Percentiles rank a stretch among this genome's conserved stretches.
Conservation (phyloP, 257 asterid genomes). For the Linderniella brevidens region DNA sequence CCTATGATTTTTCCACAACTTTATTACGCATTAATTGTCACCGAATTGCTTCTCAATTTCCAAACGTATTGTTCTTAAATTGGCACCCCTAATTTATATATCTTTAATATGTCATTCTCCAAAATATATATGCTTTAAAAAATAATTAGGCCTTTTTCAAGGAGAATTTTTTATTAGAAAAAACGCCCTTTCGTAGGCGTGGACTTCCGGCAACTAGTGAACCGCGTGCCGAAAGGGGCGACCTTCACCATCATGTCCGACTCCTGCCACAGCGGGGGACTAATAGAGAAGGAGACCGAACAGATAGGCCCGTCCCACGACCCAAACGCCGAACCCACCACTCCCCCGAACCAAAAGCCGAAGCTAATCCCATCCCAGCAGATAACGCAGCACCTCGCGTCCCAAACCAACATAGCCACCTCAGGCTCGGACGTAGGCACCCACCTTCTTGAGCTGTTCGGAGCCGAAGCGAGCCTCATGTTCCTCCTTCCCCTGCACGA, state of each 20-base stretch:
- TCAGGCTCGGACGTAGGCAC: conserved; percentile 31
- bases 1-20: no score
- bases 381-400: conserved; percentile 28
- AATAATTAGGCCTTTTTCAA: no score
- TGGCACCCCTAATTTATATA: no score
- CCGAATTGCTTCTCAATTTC: no score
- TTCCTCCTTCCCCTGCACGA: conserved; percentile 22
- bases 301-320: conserved; percentile 47
- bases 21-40: no score
- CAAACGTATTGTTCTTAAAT: no score
- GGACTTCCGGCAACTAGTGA: conserved; percentile 67
- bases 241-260: conserved; percentile 73
- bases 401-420: conserved; percentile 38
- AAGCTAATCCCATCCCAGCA: conserved; percentile 38
- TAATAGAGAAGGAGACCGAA: conserved; percentile 79
- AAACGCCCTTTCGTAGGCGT: conserved; percentile 19
- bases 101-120: no score
- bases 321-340: background rate
- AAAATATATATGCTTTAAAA: no score
- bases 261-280: conserved; percentile 89
- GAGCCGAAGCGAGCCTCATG: conserved; percentile 42
- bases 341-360: conserved; percentile 14
- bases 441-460: conserved; percentile 49
- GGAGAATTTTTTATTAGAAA: background rate
- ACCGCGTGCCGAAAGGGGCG: conserved; percentile 51